phyloP scores from a whole-genome alignment of 1,284 basidiomycete species.

The Phlebopus sp. region DNA sequence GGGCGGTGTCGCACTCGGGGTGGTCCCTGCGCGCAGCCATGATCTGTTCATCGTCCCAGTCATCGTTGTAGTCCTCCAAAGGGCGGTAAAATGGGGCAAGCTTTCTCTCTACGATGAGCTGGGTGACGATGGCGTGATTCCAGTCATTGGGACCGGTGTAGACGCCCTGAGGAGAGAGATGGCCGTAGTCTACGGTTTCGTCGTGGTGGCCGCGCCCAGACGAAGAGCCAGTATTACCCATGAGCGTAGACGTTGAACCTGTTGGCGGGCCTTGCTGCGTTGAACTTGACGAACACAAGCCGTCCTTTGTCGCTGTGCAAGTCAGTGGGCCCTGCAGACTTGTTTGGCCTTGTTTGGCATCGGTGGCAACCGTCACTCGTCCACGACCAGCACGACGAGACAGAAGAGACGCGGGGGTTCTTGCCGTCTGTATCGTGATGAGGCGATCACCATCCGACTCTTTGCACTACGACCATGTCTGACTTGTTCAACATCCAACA shows the following conservation, averaged over 20 bases:
- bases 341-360: conserved; percentile 8
- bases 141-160: conserved; percentile 89
- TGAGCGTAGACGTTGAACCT: conserved; percentile 28
- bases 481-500: too few species aligned
- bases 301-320: neutral
- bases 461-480: too few species aligned
- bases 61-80: conserved; percentile 87
- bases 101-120: conserved; percentile 83
- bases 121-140: conserved; percentile 83
- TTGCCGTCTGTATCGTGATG: too few species aligned
- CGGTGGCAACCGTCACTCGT: conserved; percentile 2
- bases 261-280: neutral
- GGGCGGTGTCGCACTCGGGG: conserved; percentile 43
- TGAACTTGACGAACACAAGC: conserved; percentile 1
- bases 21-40: conserved; percentile 70
- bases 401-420: too few species aligned
- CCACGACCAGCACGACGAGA: neutral
- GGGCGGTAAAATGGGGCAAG: conserved; percentile 96
- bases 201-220: conserved; percentile 68
- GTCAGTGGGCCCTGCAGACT: conserved; percentile 1
- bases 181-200: conserved; percentile 79
- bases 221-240: conserved; percentile 80
- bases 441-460: too few species aligned
- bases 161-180: conserved; percentile 84
- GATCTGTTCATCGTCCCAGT: conserved; percentile 83